phyloP scores from a whole-genome alignment of 1,139 yeast genomes.

The Blastobotrys indianensis region DNA sequence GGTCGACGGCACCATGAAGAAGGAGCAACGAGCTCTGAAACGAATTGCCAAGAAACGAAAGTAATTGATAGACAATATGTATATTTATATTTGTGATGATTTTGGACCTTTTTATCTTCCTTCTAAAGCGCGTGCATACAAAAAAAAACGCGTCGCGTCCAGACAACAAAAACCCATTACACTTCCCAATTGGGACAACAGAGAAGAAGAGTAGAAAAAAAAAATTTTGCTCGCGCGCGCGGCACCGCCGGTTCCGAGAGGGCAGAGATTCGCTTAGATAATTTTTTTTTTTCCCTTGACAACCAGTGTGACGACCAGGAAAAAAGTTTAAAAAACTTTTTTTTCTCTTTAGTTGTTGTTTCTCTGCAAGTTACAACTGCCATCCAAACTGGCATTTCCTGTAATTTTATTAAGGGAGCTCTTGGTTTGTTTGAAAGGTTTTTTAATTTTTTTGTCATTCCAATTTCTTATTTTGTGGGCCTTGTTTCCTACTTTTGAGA shows the following conservation, averaged over 20 bases:
- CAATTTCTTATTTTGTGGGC: too few relatives aligned
- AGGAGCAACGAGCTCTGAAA: constrained; percentile 88
- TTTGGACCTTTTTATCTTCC: too few relatives aligned
- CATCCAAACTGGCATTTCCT: too few relatives aligned
- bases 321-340: background rate
- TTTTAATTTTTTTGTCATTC: too few relatives aligned
- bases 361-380: background rate
- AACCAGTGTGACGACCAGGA: background rate
- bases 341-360: constrained; percentile 6
- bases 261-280: constrained; percentile 1
- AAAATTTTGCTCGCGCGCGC: background rate
- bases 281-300: constrained; percentile 9
- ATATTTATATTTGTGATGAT: background rate
- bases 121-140: too few relatives aligned
- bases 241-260: too few relatives aligned
- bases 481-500: too few relatives aligned
- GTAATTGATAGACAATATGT: constrained; percentile 1
- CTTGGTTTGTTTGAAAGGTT: too few relatives aligned
- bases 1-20: constrained; percentile 98
- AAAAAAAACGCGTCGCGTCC: too few relatives aligned
- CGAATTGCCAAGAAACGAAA: constrained; percentile 77
- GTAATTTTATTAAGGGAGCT: too few relatives aligned
- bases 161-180: background rate
- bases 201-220: constrained; percentile 4
- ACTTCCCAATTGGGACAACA: constrained; percentile 1